Base-by-base conservation (phyloP, 2,329 filamentous ascomycete genomes). In the Diaporthe sp. region DNA sequence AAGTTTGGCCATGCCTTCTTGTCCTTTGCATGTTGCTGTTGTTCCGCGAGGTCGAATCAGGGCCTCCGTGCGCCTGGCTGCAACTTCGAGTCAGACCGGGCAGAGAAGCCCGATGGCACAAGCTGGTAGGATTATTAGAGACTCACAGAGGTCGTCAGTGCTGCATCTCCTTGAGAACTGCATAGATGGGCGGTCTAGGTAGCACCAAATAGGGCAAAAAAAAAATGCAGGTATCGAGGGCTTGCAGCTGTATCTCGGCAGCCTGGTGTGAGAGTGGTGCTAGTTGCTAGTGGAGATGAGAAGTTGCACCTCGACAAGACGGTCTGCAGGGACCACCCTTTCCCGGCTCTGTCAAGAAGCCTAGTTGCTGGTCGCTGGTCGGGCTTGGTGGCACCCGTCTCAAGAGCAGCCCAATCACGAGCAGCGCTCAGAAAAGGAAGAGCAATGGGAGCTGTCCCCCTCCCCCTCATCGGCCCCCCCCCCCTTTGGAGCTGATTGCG, bases 401-500 rank as follows among this genome's bases (percentile, higher is more conserved):
- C 65, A 69, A 55, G 49, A 22, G 49, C 65, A 69, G 65, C 13
- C 65, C 65, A 69, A 69, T 69, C 65, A 69, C 13, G 34, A 28
- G 49, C 34, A 28, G 49, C 15, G 49, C n/a, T 39, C 9, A 55
- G 17, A 55, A 69, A 34, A 69, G 65, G 34, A 53, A 55, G 65
- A 69, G 65, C 49, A 55, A 10, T 69, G 49, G 65, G 31, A 39
- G 69, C 59, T 62, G 69, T 22, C n/a, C 28, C 31, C 65, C 49
- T 53, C 65, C 65, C 49, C 65, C 65, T 53, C 65, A 19, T 68
- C 34, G 31, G 5, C 46, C 31, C 31, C 62, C 65, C 46, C 65
- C 46, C 65, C 74, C 74, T 46, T 68, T 57, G 57, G 65, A 74
- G 75, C 75, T 76, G 75, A 76, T 76, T 78, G 78, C 77, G 78